Evolutionary conservation across 2,329 filamentous ascomycete species (phyloP).

Genomic region (Pyrenophora graminea): DNA sequence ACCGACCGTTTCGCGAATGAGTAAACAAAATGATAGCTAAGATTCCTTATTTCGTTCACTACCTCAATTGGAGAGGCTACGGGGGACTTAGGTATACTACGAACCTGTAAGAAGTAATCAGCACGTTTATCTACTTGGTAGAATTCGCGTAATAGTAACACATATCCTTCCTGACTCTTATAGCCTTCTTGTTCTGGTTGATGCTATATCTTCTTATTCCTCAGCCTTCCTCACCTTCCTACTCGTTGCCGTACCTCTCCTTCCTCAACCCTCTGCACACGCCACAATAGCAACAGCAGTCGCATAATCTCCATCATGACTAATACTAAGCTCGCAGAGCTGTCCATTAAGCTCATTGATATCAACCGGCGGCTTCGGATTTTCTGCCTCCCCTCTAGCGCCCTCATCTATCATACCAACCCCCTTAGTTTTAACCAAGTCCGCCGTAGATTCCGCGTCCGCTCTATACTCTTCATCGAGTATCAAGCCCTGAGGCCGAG

Average conservation of each 20-base stretch:
- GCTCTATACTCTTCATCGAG: slow-evolving; percentile 19
- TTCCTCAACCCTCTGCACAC: slow-evolving; percentile 1
- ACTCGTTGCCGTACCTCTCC: no score
- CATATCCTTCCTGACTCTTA: no score
- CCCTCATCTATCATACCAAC: neutral
- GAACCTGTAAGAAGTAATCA: no score
- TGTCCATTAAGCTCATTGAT: slow-evolving; percentile 45
- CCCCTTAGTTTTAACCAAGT: neutral
- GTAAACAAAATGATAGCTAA: no score
- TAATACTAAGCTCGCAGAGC: slow-evolving; percentile 76
- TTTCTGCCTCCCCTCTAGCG: slow-evolving; percentile 3
- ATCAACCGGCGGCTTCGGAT: neutral
- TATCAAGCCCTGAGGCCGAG: slow-evolving; percentile 33
- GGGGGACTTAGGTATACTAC: no score
- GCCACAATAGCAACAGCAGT: slow-evolving; percentile 68
- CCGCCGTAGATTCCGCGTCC: neutral
- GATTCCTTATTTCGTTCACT: no score
- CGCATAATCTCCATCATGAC: slow-evolving; percentile 84
- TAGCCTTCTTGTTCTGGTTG: no score
- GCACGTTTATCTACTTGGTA: no score
- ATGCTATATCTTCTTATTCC: no score
- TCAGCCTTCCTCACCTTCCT: neutral
- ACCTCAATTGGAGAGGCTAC: no score
- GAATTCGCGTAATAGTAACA: no score
- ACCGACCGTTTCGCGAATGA: no score